These are phyloP conservation scores for Fraxinus americana DNA, from an alignment of 257 asterid genomes.

Conservation along the genomic window DNA sequence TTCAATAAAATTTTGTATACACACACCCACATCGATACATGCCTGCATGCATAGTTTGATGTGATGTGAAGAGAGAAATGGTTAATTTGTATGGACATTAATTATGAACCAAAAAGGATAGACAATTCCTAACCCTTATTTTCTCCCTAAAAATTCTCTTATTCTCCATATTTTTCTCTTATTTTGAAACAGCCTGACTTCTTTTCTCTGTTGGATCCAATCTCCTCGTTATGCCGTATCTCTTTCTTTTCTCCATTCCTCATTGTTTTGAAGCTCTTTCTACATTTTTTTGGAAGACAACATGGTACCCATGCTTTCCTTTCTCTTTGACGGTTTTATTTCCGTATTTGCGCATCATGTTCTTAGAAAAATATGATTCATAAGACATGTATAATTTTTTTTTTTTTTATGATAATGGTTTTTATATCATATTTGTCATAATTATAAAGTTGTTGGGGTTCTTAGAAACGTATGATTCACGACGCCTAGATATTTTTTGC, in stretches of 20 bases:
- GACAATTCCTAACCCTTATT: constrained; percentile 31
- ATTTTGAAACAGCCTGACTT: constrained; percentile 19
- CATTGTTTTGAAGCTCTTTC: constrained; percentile 20
- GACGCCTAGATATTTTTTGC: no score
- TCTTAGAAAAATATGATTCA: no score
- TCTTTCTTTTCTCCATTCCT: background rate
- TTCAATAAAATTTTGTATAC: no score
- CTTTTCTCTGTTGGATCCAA: background rate
- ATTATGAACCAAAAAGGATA: constrained; percentile 4
- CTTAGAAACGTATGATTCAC: no score
- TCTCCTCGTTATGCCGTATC: constrained; percentile 17
- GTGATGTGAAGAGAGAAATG: no score
- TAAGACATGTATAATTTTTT: no score
- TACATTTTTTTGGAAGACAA: constrained; percentile 21
- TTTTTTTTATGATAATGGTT: no score
- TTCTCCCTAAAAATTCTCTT: constrained; percentile 15
- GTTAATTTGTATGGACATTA: no score
- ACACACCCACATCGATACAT: no score
- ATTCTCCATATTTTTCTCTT: constrained; percentile 20
- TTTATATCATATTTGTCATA: no score
- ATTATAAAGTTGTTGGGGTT: no score
- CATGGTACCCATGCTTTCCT: constrained; percentile 33
- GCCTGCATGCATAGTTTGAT: no score
- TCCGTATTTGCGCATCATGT: background rate
- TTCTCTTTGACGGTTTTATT: background rate